Evolutionary conservation across 495 filamentous ascomycete species (phyloP).

Genomic region (Schizothecium vesticola): DNA sequence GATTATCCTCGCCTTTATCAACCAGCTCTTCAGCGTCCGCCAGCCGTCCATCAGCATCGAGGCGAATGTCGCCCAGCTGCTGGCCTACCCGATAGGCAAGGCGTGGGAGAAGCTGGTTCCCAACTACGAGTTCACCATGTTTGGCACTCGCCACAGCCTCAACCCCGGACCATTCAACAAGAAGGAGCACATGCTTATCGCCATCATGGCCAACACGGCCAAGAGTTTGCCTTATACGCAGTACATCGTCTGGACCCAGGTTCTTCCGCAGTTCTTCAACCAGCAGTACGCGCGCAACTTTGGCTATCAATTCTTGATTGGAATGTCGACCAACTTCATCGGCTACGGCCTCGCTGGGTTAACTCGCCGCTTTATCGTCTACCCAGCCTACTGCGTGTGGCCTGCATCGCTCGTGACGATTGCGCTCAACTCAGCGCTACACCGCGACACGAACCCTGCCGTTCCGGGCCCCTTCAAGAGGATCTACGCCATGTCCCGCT

Average conservation of each 20-base stretch:
- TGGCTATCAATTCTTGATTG: conserved; percentile 41
- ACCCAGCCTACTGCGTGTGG: conserved; percentile 42
- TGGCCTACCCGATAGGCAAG: conserved; percentile 40
- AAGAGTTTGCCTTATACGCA: conserved; percentile 35
- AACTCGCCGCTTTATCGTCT: conserved; percentile 52
- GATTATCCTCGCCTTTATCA: conserved; percentile 33
- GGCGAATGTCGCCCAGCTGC: conserved; percentile 33
- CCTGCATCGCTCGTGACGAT: conserved; percentile 39
- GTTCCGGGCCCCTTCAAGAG: conserved; percentile 32
- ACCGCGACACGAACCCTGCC: conserved; percentile 22
- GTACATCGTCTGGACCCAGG: conserved; percentile 43
- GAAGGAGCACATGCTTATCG: conserved; percentile 51
- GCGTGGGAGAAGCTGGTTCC: conserved; percentile 33
- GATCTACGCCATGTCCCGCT: conserved; percentile 28
- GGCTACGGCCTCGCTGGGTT: conserved; percentile 52
- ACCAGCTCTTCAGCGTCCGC: conserved; percentile 38
- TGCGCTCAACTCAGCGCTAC: conserved; percentile 41
- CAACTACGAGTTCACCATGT: conserved; percentile 32
- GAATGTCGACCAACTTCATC: conserved; percentile 43
- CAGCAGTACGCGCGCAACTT: conserved; percentile 33
- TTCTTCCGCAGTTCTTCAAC: conserved; percentile 38
- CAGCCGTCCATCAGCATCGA: conserved; percentile 33
- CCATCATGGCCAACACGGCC: conserved; percentile 40
- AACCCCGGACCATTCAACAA: conserved; percentile 49
- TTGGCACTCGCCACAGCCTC: conserved; percentile 33